Percentiles rank a stretch among this genome's conserved stretches.
phyloP scores from a whole-genome alignment of 1,284 basidiomycete species.

The Erythrobasidium hasegawianum region DNA sequence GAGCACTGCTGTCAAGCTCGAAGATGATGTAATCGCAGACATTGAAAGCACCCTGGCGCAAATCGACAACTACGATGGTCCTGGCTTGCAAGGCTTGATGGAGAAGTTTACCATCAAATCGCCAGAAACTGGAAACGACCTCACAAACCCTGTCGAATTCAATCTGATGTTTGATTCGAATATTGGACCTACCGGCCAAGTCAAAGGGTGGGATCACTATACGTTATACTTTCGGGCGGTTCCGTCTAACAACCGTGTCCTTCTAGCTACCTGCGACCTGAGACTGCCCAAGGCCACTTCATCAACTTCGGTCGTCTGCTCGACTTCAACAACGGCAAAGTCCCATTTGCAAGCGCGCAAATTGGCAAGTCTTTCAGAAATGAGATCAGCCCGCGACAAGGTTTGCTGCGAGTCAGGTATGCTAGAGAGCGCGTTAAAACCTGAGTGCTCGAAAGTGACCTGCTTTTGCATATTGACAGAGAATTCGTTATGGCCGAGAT shows the following conservation, averaged over 20 bases:
- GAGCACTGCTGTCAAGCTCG: constrained; percentile 73
- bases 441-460: background rate
- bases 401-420: constrained; percentile 79
- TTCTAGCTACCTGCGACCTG: constrained; percentile 82
- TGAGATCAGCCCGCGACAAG: constrained; percentile 95
- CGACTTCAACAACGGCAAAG: constrained; percentile 94
- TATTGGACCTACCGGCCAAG: constrained; percentile 95
- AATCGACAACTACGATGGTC: constrained; percentile 93
- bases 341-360: constrained; percentile 96
- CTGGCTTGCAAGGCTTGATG: constrained; percentile 83
- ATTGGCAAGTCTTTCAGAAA: constrained; percentile 96
- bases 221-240: background rate
- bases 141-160: constrained; percentile 89
- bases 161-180: constrained; percentile 98
- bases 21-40: constrained; percentile 69
- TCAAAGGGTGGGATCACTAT: constrained; percentile 67
- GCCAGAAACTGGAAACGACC: constrained; percentile 87
- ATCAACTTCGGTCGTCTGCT: constrained; percentile 95
- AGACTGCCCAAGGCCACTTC: constrained; percentile 99
- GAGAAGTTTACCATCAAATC: constrained; percentile 77
- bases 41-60: constrained; percentile 83
- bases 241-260: too few species aligned
- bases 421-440: constrained; percentile 21
- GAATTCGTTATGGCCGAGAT: constrained; percentile 99
- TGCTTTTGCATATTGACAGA: constrained; percentile 48